Base-by-base conservation (phyloP, 495 filamentous ascomycete species). In the Trichoderma asperelloides region DNA sequence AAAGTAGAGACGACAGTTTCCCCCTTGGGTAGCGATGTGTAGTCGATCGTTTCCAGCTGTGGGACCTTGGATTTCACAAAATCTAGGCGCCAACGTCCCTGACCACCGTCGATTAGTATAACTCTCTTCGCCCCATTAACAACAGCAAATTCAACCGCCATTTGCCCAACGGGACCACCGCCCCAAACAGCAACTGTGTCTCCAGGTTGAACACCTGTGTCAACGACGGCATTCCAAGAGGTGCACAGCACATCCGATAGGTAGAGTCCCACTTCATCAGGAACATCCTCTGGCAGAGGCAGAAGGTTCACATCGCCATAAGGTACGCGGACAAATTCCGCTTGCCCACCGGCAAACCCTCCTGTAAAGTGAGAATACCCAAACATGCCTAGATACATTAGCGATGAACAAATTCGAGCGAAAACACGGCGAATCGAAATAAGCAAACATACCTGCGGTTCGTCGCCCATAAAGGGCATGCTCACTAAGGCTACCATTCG, bases 111-210 rank as follows among this genome's bases (percentile, higher is more conserved):
- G 70, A 96, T 89, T 47, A 92, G 78, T 68, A 96, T 93, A 63
- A 96, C 84, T 67, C 91, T 85, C 63, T 75, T 81, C 16, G 91
- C 93, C 2, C 91, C 91, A 66, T 91, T 85, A 16, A 83, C 77
- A 64, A 91, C 81, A 15, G 87, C 83, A 76, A 91, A 96, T 23
- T 90, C 80, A 1, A 87, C 90, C n/a, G 78, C 80, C 89, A 96
- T 93, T 74, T 94, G 87, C 0, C 93, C 93, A 70, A 96, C 89
- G 9, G 87, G 87, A 2, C 89, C 86, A 23, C 84, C 85, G 15
- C 92, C 91, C 83, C 92, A 96, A 69, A 96, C 88, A 43, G 90
- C 91, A 12, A 96, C 91, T n/a, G 85, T 77, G 68, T 94, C 89
- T 15, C 86, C 89, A 39, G 90, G 81, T 63, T 90, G 84, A 9